Conservation (phyloP, 2,329 filamentous ascomycete genomes). For the Bipolaris zeicola region DNA sequence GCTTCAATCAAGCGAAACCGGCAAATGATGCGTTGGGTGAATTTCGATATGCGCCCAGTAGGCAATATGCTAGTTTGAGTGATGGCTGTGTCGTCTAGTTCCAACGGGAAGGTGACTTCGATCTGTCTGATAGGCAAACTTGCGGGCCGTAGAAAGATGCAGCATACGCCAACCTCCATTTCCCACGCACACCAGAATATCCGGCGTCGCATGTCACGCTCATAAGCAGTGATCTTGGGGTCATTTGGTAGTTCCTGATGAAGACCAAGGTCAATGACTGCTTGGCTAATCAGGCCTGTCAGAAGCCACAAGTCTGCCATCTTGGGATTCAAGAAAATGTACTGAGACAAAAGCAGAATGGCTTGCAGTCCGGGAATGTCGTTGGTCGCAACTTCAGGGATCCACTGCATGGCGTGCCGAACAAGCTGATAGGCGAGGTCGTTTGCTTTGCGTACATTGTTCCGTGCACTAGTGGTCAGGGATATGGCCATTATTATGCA, state of each 20-base stretch:
- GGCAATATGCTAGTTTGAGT: conserved; percentile 34
- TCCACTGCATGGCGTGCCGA: conserved; percentile 45
- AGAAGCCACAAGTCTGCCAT: conserved; percentile 47
- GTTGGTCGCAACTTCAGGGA: conserved; percentile 45
- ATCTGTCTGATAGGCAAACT: conserved; percentile 39
- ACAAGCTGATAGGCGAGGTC: conserved; percentile 41
- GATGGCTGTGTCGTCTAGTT: conserved; percentile 44
- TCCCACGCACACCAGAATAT: conserved; percentile 48
- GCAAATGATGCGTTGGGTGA: conserved; percentile 44
- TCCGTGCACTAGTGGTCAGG: conserved; percentile 41
- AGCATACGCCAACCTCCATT: conserved; percentile 46
- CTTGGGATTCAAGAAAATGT: conserved; percentile 45
- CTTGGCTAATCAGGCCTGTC: conserved; percentile 46
- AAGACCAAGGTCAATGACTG: conserved; percentile 44
- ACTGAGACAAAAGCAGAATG: conserved; percentile 44
- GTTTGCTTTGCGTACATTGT: conserved; percentile 43
- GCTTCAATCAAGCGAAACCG: conserved; percentile 43
- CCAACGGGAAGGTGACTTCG: conserved; percentile 40
- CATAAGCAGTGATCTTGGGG: conserved; percentile 30
- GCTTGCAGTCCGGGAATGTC: conserved; percentile 44
- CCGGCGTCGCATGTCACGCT: conserved; percentile 47
- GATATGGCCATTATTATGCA: conserved; percentile 48
- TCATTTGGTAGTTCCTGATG: conserved; percentile 46
- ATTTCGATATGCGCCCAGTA: conserved; percentile 41
- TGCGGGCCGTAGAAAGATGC: conserved; percentile 40